phyloP scores from a whole-genome alignment of 345 rosid genomes.

The Geranium rotundifolium region DNA sequence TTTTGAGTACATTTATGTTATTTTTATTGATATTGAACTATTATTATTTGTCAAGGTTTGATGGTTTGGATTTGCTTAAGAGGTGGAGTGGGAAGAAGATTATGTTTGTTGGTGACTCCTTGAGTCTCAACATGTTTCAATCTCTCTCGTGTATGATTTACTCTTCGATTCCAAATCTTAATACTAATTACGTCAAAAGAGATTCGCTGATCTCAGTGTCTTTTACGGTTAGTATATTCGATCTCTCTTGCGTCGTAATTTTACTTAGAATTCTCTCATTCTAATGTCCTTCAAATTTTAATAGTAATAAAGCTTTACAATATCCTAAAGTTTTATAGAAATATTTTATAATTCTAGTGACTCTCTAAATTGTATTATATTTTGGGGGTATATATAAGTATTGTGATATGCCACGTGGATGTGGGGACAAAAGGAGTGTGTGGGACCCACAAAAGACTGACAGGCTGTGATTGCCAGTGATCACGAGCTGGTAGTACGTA shows the following conservation, averaged over 20 bases:
- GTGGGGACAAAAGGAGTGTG: too few species aligned
- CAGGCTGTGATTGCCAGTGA: too few species aligned
- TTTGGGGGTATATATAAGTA: too few species aligned
- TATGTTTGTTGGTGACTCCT: slow-evolving; percentile 97
- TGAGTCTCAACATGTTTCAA: slow-evolving; percentile 98
- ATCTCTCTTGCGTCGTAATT: neutral
- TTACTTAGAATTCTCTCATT: neutral
- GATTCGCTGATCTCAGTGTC: slow-evolving; percentile 46
- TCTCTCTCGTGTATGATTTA: slow-evolving; percentile 85
- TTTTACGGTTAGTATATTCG: slow-evolving; percentile 43
- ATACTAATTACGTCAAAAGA: slow-evolving; percentile 30
- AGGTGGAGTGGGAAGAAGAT: slow-evolving; percentile 78
- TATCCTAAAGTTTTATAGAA: too few species aligned
- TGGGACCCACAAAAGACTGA: too few species aligned
- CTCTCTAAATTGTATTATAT: too few species aligned
- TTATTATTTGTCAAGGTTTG: slow-evolving; percentile 31
- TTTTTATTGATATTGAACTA: neutral
- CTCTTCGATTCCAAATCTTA: slow-evolving; percentile 71
- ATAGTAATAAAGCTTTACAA: too few species aligned
- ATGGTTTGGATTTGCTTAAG: slow-evolving; percentile 52
- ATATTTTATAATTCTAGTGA: too few species aligned
- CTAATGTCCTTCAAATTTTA: too few species aligned
- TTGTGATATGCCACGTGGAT: too few species aligned
- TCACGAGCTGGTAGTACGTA: too few species aligned
- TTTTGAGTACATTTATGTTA: neutral